A percentile compares a stretch with the other conserved stretches of the same genome.
These are phyloP conservation scores for Colletotrichum navitas DNA, from an alignment of 2,329 filamentous ascomycete species.

Conservation along the genomic window DNA sequence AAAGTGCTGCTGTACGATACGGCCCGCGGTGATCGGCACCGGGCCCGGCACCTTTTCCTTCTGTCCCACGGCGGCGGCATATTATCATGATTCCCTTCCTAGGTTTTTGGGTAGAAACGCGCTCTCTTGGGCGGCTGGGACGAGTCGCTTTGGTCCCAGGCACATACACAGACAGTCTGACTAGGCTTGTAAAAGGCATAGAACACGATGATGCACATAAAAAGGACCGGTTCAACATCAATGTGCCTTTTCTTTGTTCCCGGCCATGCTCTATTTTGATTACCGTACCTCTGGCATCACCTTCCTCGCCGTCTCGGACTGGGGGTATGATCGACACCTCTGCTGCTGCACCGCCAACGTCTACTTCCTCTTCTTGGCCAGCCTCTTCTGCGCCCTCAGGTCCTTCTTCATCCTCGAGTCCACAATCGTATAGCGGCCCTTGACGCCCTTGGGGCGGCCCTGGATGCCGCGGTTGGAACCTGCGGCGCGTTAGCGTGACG, in stretches of 20 bases:
- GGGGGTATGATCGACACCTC: conserved; percentile 28
- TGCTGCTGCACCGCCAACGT: conserved; percentile 12
- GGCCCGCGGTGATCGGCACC: conserved; percentile 13
- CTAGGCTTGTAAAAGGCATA: conserved; percentile 23
- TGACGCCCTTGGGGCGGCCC: conserved; percentile 89
- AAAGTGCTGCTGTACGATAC: conserved; percentile 33
- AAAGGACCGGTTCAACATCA: not conserved
- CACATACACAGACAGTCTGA: not conserved
- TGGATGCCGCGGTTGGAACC: conserved; percentile 82
- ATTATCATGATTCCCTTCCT: conserved; percentile 33
- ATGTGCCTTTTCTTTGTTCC: conserved; percentile 16
- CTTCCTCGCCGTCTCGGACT: conserved; percentile 22
- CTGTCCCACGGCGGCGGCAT: conserved; percentile 13
- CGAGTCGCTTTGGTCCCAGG: not conserved
- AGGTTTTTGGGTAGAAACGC: conserved; percentile 12
- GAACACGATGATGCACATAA: not conserved
- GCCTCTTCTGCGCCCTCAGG: conserved; percentile 85
- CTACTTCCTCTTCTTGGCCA: conserved; percentile 76
- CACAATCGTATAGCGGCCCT: conserved; percentile 98
- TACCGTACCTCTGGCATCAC: conserved; percentile 22
- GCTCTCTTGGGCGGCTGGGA: conserved; percentile 21
- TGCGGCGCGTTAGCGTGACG: conserved; percentile 24
- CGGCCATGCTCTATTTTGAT: conserved; percentile 32
- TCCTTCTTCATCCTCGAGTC: conserved; percentile 98
- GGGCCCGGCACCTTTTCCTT: conserved; percentile 1